Conservation (phyloP, 2,329 filamentous ascomycete species). For the Cladosporium cucumerinum region DNA sequence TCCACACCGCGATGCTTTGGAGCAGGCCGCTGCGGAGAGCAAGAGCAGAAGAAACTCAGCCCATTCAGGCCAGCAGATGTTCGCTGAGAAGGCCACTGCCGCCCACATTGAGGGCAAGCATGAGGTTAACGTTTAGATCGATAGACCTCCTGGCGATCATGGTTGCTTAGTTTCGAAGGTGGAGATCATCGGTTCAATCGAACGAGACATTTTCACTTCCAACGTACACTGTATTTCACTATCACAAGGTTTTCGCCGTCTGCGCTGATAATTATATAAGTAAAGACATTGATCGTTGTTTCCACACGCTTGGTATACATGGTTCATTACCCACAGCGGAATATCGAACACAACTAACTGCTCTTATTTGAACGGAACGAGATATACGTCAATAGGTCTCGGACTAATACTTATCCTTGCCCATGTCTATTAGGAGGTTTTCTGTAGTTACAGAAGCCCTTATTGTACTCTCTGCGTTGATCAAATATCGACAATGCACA, state of each 20-base stretch:
- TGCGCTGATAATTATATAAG: no score
- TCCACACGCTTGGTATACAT: no score
- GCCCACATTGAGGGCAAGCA: neutral
- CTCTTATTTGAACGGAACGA: no score
- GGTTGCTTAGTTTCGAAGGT: neutral
- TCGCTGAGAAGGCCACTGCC: neutral
- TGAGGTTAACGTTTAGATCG: neutral
- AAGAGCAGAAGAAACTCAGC: conserved; percentile 1
- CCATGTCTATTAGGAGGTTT: no score
- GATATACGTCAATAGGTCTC: no score
- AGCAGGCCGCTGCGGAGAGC: neutral
- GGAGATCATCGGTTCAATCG: neutral
- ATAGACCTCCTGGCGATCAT: neutral
- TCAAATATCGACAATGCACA: neutral
- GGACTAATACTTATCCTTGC: no score
- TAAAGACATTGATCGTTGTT: no score
- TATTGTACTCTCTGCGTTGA: neutral
- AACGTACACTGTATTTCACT: neutral
- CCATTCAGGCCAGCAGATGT: neutral
- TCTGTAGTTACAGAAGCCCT: neutral
- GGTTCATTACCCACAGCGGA: no score
- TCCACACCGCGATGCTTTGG: conserved; percentile 7
- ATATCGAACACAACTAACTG: no score
- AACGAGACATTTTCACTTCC: neutral
- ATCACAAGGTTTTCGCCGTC: no score